A percentile compares a stretch with the other conserved stretches of the same genome.
These are phyloP conservation scores for Anisogramma anomala DNA, from an alignment of 2,329 filamentous ascomycete genomes.

Conservation along the genomic window DNA sequence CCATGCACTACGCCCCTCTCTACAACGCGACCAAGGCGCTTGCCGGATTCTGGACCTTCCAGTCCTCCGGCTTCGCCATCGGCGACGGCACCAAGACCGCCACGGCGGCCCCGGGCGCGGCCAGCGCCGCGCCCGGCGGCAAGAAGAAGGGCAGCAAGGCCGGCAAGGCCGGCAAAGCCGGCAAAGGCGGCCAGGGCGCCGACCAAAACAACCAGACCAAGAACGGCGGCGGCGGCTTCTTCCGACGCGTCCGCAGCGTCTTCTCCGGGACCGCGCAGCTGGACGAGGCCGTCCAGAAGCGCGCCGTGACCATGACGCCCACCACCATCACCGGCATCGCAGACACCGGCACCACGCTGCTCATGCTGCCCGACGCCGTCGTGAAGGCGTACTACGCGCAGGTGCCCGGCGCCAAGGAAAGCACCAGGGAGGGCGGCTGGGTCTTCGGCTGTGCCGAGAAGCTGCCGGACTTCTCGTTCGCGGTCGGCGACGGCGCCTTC, in stretches of 20 bases:
- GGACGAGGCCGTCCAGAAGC: slow-evolving; percentile 1
- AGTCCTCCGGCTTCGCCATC: slow-evolving; percentile 23
- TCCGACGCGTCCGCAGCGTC: slow-evolving; percentile 1
- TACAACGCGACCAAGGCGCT: slow-evolving; percentile 17
- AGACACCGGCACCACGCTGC: slow-evolving; percentile 40
- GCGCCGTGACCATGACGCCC: slow-evolving; percentile 16
- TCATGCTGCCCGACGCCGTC: slow-evolving; percentile 32
- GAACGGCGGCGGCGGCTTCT: not conserved
- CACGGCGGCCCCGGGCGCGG: not conserved
- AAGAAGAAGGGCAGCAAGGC: not conserved
- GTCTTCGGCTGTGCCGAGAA: slow-evolving; percentile 33
- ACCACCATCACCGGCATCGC: slow-evolving; percentile 27
- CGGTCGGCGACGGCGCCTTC: slow-evolving; percentile 29
- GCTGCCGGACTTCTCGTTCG: slow-evolving; percentile 32
- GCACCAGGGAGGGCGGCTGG: slow-evolving; percentile 26
- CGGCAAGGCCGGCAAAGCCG: not conserved
- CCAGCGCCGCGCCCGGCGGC: not conserved
- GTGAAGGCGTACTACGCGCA: slow-evolving; percentile 33
- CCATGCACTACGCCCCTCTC: slow-evolving; percentile 24
- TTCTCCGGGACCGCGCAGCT: not conserved
- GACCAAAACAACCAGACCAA: not conserved
- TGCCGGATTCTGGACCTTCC: slow-evolving; percentile 28
- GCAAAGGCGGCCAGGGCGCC: not conserved
- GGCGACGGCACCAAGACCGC: slow-evolving; percentile 16
- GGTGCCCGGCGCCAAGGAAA: slow-evolving; percentile 27